Conservation (phyloP, 306 rosid species). For the Sindora glabra region DNA sequence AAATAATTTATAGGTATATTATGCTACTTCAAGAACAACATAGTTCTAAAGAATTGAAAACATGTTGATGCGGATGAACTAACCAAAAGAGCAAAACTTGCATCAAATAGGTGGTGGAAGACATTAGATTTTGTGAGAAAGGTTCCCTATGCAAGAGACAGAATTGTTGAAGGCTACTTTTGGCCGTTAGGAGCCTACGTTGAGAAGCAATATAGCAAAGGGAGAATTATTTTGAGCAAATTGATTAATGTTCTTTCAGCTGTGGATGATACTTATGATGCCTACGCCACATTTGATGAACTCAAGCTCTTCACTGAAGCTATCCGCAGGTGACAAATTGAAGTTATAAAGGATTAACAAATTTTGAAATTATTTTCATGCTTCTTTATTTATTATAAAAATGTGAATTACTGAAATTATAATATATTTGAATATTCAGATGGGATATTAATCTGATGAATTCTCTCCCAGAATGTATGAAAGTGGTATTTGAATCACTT, state of each 20-base stretch:
- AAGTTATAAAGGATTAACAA: no score
- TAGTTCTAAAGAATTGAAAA: no score
- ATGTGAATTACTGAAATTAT: no score
- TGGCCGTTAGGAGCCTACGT: slow-evolving; percentile 3
- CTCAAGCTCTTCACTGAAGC: slow-evolving; percentile 20
- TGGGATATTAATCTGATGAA: no score
- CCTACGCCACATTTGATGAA: slow-evolving; percentile 23
- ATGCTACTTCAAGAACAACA: no score
- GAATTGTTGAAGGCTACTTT: slow-evolving; percentile 18
- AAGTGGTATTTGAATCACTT: no score
- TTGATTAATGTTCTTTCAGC: neutral
- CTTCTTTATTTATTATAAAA: neutral
- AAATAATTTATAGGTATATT: no score
- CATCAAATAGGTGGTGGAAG: slow-evolving; percentile 32
- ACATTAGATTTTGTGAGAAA: neutral
- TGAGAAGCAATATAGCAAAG: slow-evolving; percentile 7
- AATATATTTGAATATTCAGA: no score
- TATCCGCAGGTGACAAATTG: neutral
- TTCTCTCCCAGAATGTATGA: no score
- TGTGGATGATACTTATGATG: slow-evolving; percentile 29
- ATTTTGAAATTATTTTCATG: neutral
- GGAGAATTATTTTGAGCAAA: slow-evolving; percentile 7
- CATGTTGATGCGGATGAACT: no score
- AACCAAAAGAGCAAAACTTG: no score
- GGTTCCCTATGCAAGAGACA: no score